Evolutionary conservation across 1,284 basidiomycete species (phyloP).

Genomic region (Tetrapyrgos nigripes): DNA sequence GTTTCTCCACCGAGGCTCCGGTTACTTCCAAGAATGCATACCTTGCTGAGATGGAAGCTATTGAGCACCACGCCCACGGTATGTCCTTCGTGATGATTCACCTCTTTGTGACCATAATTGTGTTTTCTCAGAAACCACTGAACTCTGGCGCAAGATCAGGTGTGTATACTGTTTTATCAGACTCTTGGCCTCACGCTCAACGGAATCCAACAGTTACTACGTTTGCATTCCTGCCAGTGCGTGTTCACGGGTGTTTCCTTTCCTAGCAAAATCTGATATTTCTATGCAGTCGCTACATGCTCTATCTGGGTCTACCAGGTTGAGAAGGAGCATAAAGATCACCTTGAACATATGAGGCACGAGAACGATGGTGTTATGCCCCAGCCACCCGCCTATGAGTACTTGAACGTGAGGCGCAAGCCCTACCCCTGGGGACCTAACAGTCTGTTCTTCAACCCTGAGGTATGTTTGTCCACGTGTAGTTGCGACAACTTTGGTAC

Average conservation of each 20-base stretch:
- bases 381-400: conserved; percentile 73
- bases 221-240: conserved; percentile 77
- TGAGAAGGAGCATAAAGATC: conserved; percentile 77
- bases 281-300: conserved; percentile 62
- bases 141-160: conserved; percentile 90
- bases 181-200: conserved; percentile 8
- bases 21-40: conserved; percentile 50
- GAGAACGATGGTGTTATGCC: conserved; percentile 82
- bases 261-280: conserved; percentile 11
- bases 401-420: conserved; percentile 77
- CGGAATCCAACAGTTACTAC: conserved; percentile 60
- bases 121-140: conserved; percentile 63
- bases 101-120: conserved; percentile 15
- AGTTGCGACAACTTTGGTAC: background rate
- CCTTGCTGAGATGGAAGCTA: conserved; percentile 59
- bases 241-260: conserved; percentile 30
- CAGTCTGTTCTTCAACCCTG: conserved; percentile 81
- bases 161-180: conserved; percentile 35
- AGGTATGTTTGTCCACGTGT: conserved; percentile 54
- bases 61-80: conserved; percentile 76
- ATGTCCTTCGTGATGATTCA: conserved; percentile 24
- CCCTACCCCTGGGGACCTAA: conserved; percentile 86
- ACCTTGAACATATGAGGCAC: conserved; percentile 72
- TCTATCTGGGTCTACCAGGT: conserved; percentile 77
- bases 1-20: conserved; percentile 47